Base-by-base conservation (phyloP, 1,139 yeast genomes). In the Schwanniomyces etchellsii region DNA sequence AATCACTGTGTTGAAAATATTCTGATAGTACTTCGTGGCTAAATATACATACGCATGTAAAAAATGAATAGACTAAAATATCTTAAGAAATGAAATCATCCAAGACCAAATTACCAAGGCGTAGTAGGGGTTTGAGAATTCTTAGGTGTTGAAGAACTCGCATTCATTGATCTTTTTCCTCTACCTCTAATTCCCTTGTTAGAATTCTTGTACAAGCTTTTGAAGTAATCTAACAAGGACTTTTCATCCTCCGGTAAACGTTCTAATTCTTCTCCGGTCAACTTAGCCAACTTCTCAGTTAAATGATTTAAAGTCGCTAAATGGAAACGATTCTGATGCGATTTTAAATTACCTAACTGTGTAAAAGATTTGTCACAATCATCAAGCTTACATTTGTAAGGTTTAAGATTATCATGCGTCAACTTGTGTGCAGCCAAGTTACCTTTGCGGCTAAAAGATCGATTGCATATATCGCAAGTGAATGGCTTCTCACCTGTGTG, bases 401-500 rank as follows among this genome's bases (percentile, higher is more conserved):
- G 96, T 46, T 83, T 80, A 38, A 76, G 64, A 44, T 83, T 78
- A 35, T 78, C 80, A 58, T 85, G 96, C 1, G 95, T 86, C 35
- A 84, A 60, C 52, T 69, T 65, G 56, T 88, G 96, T 7, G 95
- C 94, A 14, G 89, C 89, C 43, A 84, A 68, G 57, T 88, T 86
- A 14, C 96, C 96, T 52, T 88, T 83, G 48, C 95, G 74, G 33
- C 94, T 85, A 52, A 88, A 88, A 22, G 77, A 68, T 36, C 85
- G 71, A 17, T 72, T 73, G 53, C 96, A 86, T 10, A 71, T 59
- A 18, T 77, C 80, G 57, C 95, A 86, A 26, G 72, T 65, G 45
- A 81, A 85, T 4, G 96, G 96, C 50, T 82, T 82, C 45, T 85
- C 95, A 17, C 96, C 96, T 2, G 96, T 88, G 49, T 89, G 96